Base-by-base conservation (phyloP, 169 alveolate genomes). In the Fabrea salina region DNA sequence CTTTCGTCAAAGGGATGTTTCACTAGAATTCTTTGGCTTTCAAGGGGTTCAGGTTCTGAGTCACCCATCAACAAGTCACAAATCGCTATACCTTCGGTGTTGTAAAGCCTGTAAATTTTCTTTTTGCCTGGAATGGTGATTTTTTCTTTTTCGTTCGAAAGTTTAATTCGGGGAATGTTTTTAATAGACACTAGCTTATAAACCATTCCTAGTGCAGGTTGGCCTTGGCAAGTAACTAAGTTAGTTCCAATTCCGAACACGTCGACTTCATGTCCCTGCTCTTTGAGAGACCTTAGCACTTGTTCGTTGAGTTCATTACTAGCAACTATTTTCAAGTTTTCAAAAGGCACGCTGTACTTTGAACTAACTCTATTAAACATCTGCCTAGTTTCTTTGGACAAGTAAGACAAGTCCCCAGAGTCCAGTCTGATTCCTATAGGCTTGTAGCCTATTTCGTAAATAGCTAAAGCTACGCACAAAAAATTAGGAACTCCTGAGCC, bases 131-230 rank as follows among this genome's bases (percentile, higher is more conserved):
- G 98, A 8, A 93, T 74, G 33, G 95, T 87, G 16, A 93, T 83
- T 84, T 96, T 96, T 59, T 85, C 95, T 61, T 89, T 72, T 51
- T 94, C 98, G 74, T 91, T 87, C 16, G 97, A 91, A 43, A 96
- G 86, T 75, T 96, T 96, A 84, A 94, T 92, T 75, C 95, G 79
- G 0, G 97, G 96, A 0, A 74, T 50, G 19, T 91, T 94, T 51
- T 94, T 85, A 39, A 94, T 88, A 71, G 93, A 95, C 13, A 93
- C 97, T 35, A 96, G 79, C 78, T 96, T 96, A 82, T 93, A 96
- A 35, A 96, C 97, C 92, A 93, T 88, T 5, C 98, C 98, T 22
- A 96, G 79, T 2, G 99, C 97, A 0, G 99, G 99, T 64, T 96
- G 93, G 40, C 96, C 89, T 79, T 93, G 92, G 85, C 99, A 96